These are phyloP conservation scores for Suhomyces terraborum DNA, from an alignment of 1,139 yeast genomes.

Conservation along the genomic window DNA sequence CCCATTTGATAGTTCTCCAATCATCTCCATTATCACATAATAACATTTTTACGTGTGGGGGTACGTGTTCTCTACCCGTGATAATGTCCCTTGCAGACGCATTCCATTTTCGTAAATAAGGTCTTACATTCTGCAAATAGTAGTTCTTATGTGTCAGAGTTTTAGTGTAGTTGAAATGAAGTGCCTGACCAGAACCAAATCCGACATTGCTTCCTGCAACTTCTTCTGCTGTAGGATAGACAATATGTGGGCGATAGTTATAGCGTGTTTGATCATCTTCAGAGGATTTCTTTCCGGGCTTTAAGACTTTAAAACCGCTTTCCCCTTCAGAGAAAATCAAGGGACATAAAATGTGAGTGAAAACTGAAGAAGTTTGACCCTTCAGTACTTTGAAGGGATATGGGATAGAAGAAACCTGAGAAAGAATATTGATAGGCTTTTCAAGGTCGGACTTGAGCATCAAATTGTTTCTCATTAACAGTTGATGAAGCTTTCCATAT, in stretches of 20 bases:
- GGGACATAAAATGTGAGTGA: conserved; percentile 59
- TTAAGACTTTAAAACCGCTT: conserved; percentile 20
- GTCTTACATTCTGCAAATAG: conserved; percentile 36
- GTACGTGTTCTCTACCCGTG: conserved; percentile 37
- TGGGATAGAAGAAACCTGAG: conserved; percentile 65
- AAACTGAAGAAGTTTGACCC: conserved; percentile 44
- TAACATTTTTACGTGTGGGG: conserved; percentile 46
- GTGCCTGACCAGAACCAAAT: conserved; percentile 53
- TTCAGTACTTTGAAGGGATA: conserved; percentile 46
- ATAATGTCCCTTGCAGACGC: conserved; percentile 13
- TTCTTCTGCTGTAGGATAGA: conserved; percentile 59
- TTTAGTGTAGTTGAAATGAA: conserved; percentile 48
- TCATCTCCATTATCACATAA: conserved; percentile 49
- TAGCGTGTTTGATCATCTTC: conserved; percentile 27
- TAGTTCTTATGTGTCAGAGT: conserved; percentile 27
- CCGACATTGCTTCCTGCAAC: conserved; percentile 48
- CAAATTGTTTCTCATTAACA: conserved; percentile 37
- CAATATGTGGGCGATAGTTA: conserved; percentile 47
- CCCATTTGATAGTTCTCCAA: conserved; percentile 58
- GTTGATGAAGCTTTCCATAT: conserved; percentile 49
- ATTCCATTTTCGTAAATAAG: conserved; percentile 40
- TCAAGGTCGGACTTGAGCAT: conserved; percentile 23
- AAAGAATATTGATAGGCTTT: conserved; percentile 37
- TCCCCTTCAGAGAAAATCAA: conserved; percentile 27
- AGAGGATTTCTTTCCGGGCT: conserved; percentile 33